phyloP scores from a whole-genome alignment of 2,329 filamentous ascomycete genomes.

The Venturia oleaginea region DNA sequence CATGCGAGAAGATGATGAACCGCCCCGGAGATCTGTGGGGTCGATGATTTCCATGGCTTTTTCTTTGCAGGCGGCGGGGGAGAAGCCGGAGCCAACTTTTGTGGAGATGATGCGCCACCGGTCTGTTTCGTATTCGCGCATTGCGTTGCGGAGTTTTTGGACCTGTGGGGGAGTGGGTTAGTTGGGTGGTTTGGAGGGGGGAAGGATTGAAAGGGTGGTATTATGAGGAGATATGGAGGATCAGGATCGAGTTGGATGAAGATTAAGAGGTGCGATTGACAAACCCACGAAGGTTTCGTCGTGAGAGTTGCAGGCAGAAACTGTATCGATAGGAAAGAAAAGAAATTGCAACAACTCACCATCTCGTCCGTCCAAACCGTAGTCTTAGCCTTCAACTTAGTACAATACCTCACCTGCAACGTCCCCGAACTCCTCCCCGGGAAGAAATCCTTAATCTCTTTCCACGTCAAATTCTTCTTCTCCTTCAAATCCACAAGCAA shows the following conservation, averaged over 20 bases:
- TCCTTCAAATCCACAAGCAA: constrained; percentile 85
- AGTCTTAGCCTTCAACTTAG: constrained; percentile 87
- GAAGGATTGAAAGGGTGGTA: background rate
- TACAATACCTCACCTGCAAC: constrained; percentile 88
- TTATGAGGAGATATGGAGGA: background rate
- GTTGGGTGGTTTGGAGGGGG: background rate
- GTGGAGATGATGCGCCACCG: constrained; percentile 88
- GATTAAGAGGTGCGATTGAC: no score
- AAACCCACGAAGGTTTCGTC: no score
- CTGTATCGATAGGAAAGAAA: no score
- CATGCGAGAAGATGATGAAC: no score
- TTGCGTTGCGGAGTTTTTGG: constrained; percentile 63
- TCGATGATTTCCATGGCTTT: constrained; percentile 54
- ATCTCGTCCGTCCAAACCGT: constrained; percentile 91
- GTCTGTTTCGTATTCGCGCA: constrained; percentile 81
- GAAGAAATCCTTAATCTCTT: constrained; percentile 95
- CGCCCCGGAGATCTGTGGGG: background rate
- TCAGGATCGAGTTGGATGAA: no score
- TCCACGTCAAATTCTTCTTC: constrained; percentile 91
- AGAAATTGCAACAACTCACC: constrained; percentile 44
- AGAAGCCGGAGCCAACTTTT: constrained; percentile 85
- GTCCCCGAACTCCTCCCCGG: constrained; percentile 84
- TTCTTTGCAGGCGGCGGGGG: constrained; percentile 77
- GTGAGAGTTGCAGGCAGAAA: no score
- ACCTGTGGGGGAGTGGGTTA: constrained; percentile 44